These are phyloP conservation scores for Pezicula rhizophila DNA, from an alignment of 2,329 filamentous ascomycete genomes.

Conservation along the genomic window DNA sequence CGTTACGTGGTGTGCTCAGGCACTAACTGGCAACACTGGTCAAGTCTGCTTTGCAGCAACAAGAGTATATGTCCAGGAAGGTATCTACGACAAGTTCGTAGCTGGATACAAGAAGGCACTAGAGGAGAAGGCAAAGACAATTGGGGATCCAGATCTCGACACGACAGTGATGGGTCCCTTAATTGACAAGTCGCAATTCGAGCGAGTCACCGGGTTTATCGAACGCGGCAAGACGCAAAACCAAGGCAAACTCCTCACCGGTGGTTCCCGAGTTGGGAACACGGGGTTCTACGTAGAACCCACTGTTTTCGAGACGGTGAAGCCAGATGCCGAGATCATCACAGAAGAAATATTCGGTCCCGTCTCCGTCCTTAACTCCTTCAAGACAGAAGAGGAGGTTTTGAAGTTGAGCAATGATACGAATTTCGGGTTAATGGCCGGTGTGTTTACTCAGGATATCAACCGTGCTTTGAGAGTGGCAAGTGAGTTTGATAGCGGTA, in stretches of 20 bases:
- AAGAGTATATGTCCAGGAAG: constrained; percentile 60
- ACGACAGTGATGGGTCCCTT: constrained; percentile 53
- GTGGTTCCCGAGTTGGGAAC: constrained; percentile 7
- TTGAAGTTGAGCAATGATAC: constrained; percentile 49
- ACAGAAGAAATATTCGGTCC: constrained; percentile 48
- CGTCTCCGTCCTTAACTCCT: constrained; percentile 51
- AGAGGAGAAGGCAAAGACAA: constrained; percentile 44
- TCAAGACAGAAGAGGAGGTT: constrained; percentile 51
- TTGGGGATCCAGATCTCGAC: constrained; percentile 55
- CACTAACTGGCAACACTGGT: constrained; percentile 64
- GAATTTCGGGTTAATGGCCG: constrained; percentile 48
- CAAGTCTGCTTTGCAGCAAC: constrained; percentile 73
- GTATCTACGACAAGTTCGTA: constrained; percentile 56
- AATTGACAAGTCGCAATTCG: constrained; percentile 33
- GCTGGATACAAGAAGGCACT: constrained; percentile 53
- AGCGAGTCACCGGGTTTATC: constrained; percentile 16
- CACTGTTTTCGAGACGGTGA: constrained; percentile 28
- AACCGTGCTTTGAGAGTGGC: constrained; percentile 28
- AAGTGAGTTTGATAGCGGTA: constrained; percentile 46
- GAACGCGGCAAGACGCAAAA: constrained; percentile 9
- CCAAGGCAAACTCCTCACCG: constrained; percentile 19
- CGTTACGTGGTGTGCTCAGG: constrained; percentile 35
- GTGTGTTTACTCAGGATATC: constrained; percentile 46
- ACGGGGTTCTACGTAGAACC: constrained; percentile 17
- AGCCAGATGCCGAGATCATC: constrained; percentile 29